Evolutionary conservation across 176 grass and related monocot species (phyloP).

Genomic region (Ensete ventricosum): DNA sequence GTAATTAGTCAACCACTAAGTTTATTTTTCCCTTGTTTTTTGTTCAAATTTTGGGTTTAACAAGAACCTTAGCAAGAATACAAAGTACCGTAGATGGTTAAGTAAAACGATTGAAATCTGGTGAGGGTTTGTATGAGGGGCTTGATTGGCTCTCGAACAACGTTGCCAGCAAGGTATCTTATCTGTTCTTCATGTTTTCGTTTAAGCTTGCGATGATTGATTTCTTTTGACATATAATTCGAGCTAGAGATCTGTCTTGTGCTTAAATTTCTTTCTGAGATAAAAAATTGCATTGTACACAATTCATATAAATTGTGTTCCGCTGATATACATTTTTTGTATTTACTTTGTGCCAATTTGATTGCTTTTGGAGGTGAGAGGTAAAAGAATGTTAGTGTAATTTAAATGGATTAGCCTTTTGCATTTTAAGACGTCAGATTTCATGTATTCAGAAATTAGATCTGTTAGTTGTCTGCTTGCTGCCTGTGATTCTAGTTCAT

Average conservation of each 20-base stretch:
- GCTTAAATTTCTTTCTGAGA: not conserved
- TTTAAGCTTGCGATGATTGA: not conserved
- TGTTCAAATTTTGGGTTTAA: too few relatives aligned
- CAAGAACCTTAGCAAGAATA: too few relatives aligned
- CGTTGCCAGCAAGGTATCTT: constrained; percentile 7
- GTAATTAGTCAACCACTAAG: too few relatives aligned
- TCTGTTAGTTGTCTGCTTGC: not conserved
- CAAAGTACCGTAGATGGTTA: too few relatives aligned
- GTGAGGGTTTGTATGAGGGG: constrained; percentile 2
- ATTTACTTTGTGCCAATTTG: not conserved
- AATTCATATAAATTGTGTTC: not conserved
- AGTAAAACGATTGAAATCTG: not conserved
- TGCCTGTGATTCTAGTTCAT: not conserved
- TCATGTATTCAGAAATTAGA: not conserved
- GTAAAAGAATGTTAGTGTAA: not conserved
- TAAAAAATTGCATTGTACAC: not conserved
- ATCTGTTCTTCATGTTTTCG: not conserved
- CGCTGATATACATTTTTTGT: not conserved
- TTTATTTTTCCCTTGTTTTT: too few relatives aligned
- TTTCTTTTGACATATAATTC: not conserved
- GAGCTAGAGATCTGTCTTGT: not conserved
- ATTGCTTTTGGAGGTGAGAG: not conserved
- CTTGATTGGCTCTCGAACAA: constrained; percentile 4
- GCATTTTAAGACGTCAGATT: not conserved
- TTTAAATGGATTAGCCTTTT: not conserved